These are phyloP conservation scores for Tolypocladium album DNA, from an alignment of 2,329 filamentous ascomycete genomes.

Conservation along the genomic window DNA sequence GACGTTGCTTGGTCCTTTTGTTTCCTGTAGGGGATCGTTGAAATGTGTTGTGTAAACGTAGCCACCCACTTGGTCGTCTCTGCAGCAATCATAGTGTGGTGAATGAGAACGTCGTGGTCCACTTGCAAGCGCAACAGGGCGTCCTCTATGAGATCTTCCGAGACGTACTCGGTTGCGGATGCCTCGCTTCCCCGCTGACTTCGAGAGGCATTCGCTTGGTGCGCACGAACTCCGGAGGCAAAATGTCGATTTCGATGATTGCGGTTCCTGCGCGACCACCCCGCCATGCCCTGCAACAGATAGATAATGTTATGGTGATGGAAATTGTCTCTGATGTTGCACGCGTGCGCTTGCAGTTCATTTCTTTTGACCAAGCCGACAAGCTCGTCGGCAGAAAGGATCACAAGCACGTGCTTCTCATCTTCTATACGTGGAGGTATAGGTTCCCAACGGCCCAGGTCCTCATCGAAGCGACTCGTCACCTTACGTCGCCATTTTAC, in stretches of 20 bases:
- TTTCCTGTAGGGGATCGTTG: constrained; percentile 60
- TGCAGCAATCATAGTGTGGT: constrained; percentile 49
- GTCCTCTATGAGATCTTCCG: constrained; percentile 60
- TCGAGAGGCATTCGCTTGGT: constrained; percentile 14
- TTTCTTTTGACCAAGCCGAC: constrained; percentile 45
- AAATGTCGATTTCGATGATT: constrained; percentile 59
- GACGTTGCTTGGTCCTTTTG: constrained; percentile 37
- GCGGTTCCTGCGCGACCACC: constrained; percentile 59
- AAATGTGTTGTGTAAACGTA: constrained; percentile 68
- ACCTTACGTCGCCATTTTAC: constrained; percentile 62
- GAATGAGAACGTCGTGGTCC: constrained; percentile 53
- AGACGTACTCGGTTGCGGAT: constrained; percentile 36
- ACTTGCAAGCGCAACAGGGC: constrained; percentile 62
- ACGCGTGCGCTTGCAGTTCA: constrained; percentile 48
- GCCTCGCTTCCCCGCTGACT: constrained; percentile 29
- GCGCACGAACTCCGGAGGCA: constrained; percentile 49
- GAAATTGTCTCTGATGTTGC: constrained; percentile 42
- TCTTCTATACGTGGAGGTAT: constrained; percentile 35
- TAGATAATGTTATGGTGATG: constrained; percentile 49
- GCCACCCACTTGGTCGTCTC: constrained; percentile 66
- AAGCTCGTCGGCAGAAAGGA: constrained; percentile 55
- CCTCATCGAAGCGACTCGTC: constrained; percentile 49
- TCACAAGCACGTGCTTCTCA: constrained; percentile 52
- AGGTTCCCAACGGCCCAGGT: constrained; percentile 55
- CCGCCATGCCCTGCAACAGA: constrained; percentile 56